Conservation (phyloP, 2,329 filamentous ascomycete species). For the Hypomyces rosellus region DNA sequence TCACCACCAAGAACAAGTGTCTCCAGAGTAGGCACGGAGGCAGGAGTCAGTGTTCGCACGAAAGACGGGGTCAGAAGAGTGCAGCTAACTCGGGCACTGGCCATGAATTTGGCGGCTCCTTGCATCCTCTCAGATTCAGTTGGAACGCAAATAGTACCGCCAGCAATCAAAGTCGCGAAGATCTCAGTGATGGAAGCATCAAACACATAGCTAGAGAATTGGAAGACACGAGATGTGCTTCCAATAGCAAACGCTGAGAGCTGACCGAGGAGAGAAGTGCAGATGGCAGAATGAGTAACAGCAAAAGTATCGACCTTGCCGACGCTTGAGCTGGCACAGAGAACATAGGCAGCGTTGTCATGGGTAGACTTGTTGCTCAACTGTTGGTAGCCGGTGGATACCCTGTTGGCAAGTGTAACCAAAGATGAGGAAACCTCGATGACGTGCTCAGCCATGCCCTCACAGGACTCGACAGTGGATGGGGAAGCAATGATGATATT, state of each 20-base stretch:
- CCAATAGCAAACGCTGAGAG: neutral
- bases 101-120: neutral
- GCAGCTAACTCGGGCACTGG: neutral
- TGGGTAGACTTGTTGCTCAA: neutral
- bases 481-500: neutral
- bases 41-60: neutral
- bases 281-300: neutral
- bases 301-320: conserved; percentile 5
- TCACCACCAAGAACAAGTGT: conserved; percentile 2
- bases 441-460: neutral
- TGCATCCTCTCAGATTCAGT: conserved; percentile 5
- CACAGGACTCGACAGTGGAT: conserved; percentile 1
- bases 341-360: conserved; percentile 1
- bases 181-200: conserved; percentile 13
- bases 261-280: neutral
- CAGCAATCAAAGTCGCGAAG: neutral
- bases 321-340: conserved; percentile 6
- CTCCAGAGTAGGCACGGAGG: neutral
- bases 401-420: neutral
- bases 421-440: neutral
- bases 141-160: conserved; percentile 13
- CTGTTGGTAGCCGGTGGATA: neutral
- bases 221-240: neutral
- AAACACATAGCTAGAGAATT: conserved; percentile 14
- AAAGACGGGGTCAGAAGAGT: conserved; percentile 4